Conservation (phyloP, 2,329 filamentous ascomycete species). For the Pseudogymnoascus sp. region DNA sequence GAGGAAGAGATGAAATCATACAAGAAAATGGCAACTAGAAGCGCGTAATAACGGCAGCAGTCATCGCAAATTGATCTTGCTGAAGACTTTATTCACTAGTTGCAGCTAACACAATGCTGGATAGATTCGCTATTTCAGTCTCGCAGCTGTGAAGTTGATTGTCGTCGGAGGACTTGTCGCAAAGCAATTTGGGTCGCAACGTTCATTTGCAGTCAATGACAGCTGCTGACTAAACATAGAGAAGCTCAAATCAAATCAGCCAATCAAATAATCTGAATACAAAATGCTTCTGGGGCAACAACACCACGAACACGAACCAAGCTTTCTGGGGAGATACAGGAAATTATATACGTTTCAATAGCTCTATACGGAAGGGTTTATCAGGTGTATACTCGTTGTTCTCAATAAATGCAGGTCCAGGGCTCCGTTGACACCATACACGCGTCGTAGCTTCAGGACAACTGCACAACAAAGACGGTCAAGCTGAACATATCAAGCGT, state of each 20-base stretch:
- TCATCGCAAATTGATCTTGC: conserved; percentile 6
- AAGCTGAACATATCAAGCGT: background rate
- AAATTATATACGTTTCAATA: background rate
- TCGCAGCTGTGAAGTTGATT: background rate
- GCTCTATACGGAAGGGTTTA: background rate
- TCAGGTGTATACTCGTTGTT: background rate
- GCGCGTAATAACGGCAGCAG: background rate
- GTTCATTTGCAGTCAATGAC: conserved; percentile 1
- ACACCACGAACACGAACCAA: background rate
- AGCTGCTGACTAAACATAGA: background rate
- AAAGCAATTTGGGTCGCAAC: background rate
- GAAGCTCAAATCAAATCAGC: background rate
- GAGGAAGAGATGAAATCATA: background rate
- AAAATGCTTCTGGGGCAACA: background rate
- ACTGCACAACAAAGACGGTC: background rate
- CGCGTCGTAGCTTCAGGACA: background rate
- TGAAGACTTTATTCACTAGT: background rate
- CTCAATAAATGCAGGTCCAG: background rate
- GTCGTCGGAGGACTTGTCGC: background rate
- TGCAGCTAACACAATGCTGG: background rate
- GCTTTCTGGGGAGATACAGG: background rate
- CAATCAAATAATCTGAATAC: background rate
- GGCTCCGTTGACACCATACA: background rate
- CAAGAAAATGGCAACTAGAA: background rate
- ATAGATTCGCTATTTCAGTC: background rate